A percentile compares a stretch with the other conserved stretches of the same genome.
Evolutionary conservation across 257 asterid species (phyloP).

Genomic region (Solanum virginianum): DNA sequence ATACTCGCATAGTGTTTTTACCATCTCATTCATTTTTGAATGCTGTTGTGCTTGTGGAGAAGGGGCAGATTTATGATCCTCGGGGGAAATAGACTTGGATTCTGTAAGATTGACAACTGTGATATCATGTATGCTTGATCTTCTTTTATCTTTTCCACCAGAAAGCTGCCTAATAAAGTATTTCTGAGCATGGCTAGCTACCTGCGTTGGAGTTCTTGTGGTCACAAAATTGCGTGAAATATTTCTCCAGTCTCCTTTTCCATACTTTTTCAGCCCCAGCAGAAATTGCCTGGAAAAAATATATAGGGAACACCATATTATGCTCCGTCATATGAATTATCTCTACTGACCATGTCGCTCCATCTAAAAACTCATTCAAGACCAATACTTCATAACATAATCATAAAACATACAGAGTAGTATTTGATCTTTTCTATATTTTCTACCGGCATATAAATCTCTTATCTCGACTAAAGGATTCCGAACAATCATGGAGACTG

Average conservation of each 20-base stretch:
- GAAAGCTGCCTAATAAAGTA: slow-evolving; percentile 86
- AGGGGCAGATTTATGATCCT: slow-evolving; percentile 15
- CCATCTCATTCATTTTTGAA: background rate
- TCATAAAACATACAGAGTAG: background rate
- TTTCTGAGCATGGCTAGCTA: slow-evolving; percentile 95
- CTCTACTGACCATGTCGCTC: background rate
- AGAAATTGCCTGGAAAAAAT: slow-evolving; percentile 50
- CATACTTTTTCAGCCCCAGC: slow-evolving; percentile 85
- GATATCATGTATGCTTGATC: slow-evolving; percentile 92
- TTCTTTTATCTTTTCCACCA: slow-evolving; percentile 80
- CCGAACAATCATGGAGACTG: background rate
- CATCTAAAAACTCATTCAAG: background rate
- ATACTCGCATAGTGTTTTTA: slow-evolving; percentile 14
- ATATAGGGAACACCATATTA: background rate
- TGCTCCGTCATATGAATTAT: background rate
- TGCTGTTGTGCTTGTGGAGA: slow-evolving; percentile 4
- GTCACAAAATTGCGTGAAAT: slow-evolving; percentile 85
- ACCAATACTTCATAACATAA: background rate
- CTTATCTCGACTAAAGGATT: background rate
- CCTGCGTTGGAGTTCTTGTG: slow-evolving; percentile 86
- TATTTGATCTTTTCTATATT: background rate
- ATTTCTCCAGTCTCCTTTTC: slow-evolving; percentile 93
- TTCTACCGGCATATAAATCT: background rate
- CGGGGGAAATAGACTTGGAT: slow-evolving; percentile 25
- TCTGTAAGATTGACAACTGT: slow-evolving; percentile 53